Base-by-base conservation (phyloP, 2,329 filamentous ascomycete genomes). In the Diplodia mutila region DNA sequence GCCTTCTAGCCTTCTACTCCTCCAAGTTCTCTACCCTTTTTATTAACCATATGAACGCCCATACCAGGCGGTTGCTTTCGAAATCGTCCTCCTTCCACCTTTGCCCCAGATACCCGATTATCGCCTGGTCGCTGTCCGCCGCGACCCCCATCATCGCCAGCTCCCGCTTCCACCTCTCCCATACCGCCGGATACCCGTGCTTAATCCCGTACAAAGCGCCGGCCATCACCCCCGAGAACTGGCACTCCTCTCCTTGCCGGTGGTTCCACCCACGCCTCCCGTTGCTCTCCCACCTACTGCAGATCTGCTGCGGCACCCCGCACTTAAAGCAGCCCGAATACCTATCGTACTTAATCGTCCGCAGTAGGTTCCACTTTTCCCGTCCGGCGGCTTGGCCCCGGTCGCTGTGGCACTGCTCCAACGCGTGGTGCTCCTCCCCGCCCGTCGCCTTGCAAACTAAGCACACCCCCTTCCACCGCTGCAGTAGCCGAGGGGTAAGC, bases 311-410 rank as follows among this genome's bases (percentile, higher is more conserved):
- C 42, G 49, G 69, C 4, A 63, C 59, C 25, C 59, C 59, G 42
- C 42, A 70, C 57, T 21, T 25, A 52, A 66, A 70, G 68, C 61
- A 70, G 16, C 65, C 66, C 64, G 54, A 69, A 67, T 67, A 70
- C 14, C 21, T 14, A 16, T 69, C 57, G 55, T 65, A 69, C 66
- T 57, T 21, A 16, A 25, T 66, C 66, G 66, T 29, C 65, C 51
- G 46, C 52, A 67, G 57, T 61, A 55, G 54, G 51, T 57, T 16
- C 16, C 53, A 18, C 46, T 8, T 49, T 52, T 16, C 39, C 48
- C 3, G 2, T 1, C 14, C 48, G 4, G 48, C 48, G 4, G 3
- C 4, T 12, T 12, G 25, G 14, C 70, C 69, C 59, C 65, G 53
- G 25, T 39, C 6, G 6, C 29, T 51, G 48, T 42, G 65, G 25